Evolutionary conservation across 441 rosid genomes (phyloP).

Genomic region (Sinapis alba): DNA sequence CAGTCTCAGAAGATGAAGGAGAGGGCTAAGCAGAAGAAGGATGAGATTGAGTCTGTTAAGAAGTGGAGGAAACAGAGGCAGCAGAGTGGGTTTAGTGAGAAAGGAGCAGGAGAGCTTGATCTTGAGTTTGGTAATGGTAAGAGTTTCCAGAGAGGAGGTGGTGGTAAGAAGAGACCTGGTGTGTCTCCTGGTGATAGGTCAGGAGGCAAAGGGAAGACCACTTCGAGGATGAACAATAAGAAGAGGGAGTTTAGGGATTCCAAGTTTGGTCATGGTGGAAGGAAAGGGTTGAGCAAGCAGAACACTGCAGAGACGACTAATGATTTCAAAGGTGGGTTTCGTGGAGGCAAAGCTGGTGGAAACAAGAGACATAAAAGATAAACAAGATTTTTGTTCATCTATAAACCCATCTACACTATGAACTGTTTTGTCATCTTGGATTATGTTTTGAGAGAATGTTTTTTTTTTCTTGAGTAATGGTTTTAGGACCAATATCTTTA

Average conservation of each 20-base stretch:
- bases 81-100: slow-evolving; percentile 70
- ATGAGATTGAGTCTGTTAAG: slow-evolving; percentile 78
- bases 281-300: slow-evolving; percentile 4
- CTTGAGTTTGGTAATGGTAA: slow-evolving; percentile 66
- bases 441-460: slow-evolving; percentile 20
- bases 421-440: neutral
- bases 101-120: slow-evolving; percentile 48
- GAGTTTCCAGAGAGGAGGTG: slow-evolving; percentile 47
- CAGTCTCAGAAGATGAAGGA: slow-evolving; percentile 86
- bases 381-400: slow-evolving; percentile 21
- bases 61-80: slow-evolving; percentile 94
- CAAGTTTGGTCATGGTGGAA: neutral
- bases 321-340: slow-evolving; percentile 46
- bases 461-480: neutral
- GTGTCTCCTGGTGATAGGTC: neutral
- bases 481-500: slow-evolving; percentile 15
- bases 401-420: slow-evolving; percentile 2
- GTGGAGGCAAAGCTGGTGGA: slow-evolving; percentile 45
- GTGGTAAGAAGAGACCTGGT: neutral
- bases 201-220: neutral
- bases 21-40: slow-evolving; percentile 72
- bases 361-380: slow-evolving; percentile 72
- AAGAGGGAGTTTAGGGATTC: slow-evolving; percentile 1
- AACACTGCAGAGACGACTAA: slow-evolving; percentile 17
- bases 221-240: slow-evolving; percentile 4